These are phyloP conservation scores for Ogataea philodendri DNA, from an alignment of 805 yeast species.

Conservation along the genomic window DNA sequence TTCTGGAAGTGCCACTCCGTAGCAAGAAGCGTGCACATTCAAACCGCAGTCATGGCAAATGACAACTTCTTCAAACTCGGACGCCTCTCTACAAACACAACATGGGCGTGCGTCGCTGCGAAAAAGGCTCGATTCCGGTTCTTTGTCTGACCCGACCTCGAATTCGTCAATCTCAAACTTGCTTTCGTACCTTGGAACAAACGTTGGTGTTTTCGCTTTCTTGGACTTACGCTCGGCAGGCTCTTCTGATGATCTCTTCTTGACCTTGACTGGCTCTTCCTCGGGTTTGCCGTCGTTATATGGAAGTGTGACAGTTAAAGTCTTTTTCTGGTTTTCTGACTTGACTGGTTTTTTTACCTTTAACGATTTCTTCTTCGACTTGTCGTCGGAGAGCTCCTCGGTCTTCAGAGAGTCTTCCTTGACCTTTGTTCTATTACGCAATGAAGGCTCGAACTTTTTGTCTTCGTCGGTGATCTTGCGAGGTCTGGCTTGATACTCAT, in stretches of 20 bases:
- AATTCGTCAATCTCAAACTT: constrained; percentile 28
- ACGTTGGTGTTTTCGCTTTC: constrained; percentile 1
- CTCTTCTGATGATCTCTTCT: constrained; percentile 10
- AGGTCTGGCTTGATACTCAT: constrained; percentile 28
- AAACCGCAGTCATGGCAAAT: constrained; percentile 67
- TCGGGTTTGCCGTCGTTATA: constrained; percentile 18
- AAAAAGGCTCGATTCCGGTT: constrained; percentile 15
- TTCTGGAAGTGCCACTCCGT: constrained; percentile 43
- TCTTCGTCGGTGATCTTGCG: constrained; percentile 13
- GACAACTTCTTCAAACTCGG: constrained; percentile 40
- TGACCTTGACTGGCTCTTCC: constrained; percentile 1
- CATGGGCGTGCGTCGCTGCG: constrained; percentile 41
- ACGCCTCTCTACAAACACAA: constrained; percentile 50
- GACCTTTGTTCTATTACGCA: constrained; percentile 1
- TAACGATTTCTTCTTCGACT: constrained; percentile 8
- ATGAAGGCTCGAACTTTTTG: neutral
- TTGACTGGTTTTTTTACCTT: constrained; percentile 15
- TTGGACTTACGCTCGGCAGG: constrained; percentile 8
- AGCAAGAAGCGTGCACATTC: constrained; percentile 67
- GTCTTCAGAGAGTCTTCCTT: constrained; percentile 7
- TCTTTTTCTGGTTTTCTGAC: constrained; percentile 4
- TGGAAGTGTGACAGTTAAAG: constrained; percentile 22
- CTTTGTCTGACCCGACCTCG: constrained; percentile 5
- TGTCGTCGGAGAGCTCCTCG: constrained; percentile 3
- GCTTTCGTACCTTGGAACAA: constrained; percentile 24